A percentile compares a stretch with the other conserved stretches of the same genome.
phyloP scores from a whole-genome alignment of 768 basidiomycete genomes.

The Trametes maxima region DNA sequence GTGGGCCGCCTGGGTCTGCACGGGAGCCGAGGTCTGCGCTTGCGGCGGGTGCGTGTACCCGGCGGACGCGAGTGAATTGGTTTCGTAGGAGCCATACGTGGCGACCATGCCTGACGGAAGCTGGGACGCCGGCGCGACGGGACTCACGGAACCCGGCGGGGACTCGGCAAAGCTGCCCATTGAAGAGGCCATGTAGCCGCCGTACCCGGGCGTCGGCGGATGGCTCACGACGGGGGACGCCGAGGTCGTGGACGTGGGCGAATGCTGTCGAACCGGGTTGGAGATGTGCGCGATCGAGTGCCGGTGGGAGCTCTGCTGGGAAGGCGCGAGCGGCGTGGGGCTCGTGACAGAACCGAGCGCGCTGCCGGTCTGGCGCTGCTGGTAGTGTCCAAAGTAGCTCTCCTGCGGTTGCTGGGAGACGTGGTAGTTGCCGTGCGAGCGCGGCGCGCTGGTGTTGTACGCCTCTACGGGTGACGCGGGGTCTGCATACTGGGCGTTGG shows the following conservation, averaged over 20 bases:
- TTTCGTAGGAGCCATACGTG: slow-evolving; percentile 18
- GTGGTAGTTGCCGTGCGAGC: background rate
- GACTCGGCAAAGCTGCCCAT: slow-evolving; percentile 11
- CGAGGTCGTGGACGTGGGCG: slow-evolving; percentile 6
- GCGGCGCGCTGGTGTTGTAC: background rate
- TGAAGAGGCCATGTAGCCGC: background rate
- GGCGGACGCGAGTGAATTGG: slow-evolving; percentile 20
- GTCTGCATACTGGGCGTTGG: slow-evolving; percentile 10
- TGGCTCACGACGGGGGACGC: slow-evolving; percentile 17
- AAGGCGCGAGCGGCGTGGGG: background rate
- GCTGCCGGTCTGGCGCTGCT: slow-evolving; percentile 1
- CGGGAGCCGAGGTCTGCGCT: slow-evolving; percentile 1
- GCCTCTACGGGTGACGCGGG: slow-evolving; percentile 18
- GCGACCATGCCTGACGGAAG: slow-evolving; percentile 6
- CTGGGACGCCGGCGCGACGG: slow-evolving; percentile 1
- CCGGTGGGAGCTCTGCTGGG: slow-evolving; percentile 15
- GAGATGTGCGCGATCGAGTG: slow-evolving; percentile 27
- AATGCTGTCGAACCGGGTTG: slow-evolving; percentile 14
- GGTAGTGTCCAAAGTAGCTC: slow-evolving; percentile 1
- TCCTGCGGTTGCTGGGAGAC: slow-evolving; percentile 1
- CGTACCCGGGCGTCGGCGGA: slow-evolving; percentile 17
- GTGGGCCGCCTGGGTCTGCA: background rate
- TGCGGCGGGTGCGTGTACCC: slow-evolving; percentile 19
- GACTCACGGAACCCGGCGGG: slow-evolving; percentile 10
- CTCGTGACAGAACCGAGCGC: slow-evolving; percentile 1